These are phyloP conservation scores for Zelopaecilomyces penicillatus DNA, from an alignment of 2,329 filamentous ascomycete genomes.

Conservation along the genomic window DNA sequence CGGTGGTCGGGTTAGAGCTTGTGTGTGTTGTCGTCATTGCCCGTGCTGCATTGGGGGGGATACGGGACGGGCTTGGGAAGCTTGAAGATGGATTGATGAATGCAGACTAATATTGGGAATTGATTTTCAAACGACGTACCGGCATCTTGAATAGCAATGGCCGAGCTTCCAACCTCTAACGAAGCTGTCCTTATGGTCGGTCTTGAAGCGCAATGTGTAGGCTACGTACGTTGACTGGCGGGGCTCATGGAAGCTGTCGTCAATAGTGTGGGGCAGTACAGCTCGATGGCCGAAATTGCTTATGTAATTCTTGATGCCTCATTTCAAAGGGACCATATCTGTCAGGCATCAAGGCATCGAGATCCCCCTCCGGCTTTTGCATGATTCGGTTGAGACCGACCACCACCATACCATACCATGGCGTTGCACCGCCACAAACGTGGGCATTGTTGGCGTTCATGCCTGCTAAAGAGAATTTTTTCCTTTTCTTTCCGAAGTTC, in stretches of 20 bases:
- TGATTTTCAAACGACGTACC: conserved; percentile 24
- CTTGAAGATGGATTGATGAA: not conserved
- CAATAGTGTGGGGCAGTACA: conserved; percentile 5
- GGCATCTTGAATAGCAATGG: conserved; percentile 34
- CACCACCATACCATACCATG: not conserved
- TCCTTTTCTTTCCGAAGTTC: too few relatives aligned
- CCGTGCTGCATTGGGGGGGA: not conserved
- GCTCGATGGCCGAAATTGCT: not conserved
- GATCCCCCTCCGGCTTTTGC: too few relatives aligned
- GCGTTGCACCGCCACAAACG: conserved; percentile 3
- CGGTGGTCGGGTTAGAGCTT: too few relatives aligned
- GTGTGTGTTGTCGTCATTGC: not conserved
- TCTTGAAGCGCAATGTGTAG: conserved; percentile 8
- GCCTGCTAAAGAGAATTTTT: not conserved
- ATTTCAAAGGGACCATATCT: too few relatives aligned
- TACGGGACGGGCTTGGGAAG: conserved; percentile 3
- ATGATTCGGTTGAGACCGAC: too few relatives aligned
- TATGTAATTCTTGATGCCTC: conserved; percentile 2
- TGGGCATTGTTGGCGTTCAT: not conserved
- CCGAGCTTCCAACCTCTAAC: conserved; percentile 9
- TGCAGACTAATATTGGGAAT: too few relatives aligned
- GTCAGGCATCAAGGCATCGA: too few relatives aligned
- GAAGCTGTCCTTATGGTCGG: conserved; percentile 11
- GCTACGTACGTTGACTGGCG: conserved; percentile 8
- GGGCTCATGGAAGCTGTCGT: conserved; percentile 13